phyloP scores from a whole-genome alignment of 176 grass and related monocot genomes.

The Triticum urartu region DNA sequence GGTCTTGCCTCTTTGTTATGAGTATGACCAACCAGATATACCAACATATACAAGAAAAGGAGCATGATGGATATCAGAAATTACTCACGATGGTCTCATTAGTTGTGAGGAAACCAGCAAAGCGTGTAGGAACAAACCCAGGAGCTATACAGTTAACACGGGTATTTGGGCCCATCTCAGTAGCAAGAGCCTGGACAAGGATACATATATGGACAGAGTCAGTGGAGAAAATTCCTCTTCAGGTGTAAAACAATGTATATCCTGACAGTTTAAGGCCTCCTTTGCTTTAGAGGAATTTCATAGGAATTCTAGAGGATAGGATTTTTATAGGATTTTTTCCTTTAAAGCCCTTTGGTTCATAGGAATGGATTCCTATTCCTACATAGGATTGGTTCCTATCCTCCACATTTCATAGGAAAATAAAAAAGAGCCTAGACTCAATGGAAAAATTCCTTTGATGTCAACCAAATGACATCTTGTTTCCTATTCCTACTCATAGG shows the following conservation, averaged over 20 bases:
- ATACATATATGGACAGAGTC: constrained; percentile 7
- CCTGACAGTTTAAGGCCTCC: not conserved
- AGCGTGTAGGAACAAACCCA: constrained; percentile 95
- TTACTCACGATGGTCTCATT: constrained; percentile 76
- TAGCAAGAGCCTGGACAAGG: constrained; percentile 69
- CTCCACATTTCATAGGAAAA: too few relatives aligned
- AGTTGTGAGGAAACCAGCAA: constrained; percentile 78
- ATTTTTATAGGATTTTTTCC: too few relatives aligned
- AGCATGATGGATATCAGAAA: not conserved
- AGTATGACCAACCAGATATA: not conserved
- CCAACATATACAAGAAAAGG: constrained; percentile 3
- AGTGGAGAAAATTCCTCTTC: not conserved
- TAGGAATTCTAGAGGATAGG: too few relatives aligned
- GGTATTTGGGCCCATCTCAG: constrained; percentile 86
- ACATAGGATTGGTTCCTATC: too few relatives aligned
- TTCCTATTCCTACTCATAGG: too few relatives aligned
- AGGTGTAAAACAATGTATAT: not conserved
- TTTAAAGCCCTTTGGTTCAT: too few relatives aligned
- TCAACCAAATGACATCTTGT: too few relatives aligned
- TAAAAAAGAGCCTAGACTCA: too few relatives aligned
- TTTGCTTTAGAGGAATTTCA: too few relatives aligned
- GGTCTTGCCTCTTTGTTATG: not conserved
- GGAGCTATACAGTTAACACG: constrained; percentile 98
- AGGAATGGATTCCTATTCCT: too few relatives aligned
- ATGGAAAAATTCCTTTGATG: too few relatives aligned